Evolutionary conservation across 2,329 filamentous ascomycete species (phyloP).

Genomic region (Xylaria sp.): DNA sequence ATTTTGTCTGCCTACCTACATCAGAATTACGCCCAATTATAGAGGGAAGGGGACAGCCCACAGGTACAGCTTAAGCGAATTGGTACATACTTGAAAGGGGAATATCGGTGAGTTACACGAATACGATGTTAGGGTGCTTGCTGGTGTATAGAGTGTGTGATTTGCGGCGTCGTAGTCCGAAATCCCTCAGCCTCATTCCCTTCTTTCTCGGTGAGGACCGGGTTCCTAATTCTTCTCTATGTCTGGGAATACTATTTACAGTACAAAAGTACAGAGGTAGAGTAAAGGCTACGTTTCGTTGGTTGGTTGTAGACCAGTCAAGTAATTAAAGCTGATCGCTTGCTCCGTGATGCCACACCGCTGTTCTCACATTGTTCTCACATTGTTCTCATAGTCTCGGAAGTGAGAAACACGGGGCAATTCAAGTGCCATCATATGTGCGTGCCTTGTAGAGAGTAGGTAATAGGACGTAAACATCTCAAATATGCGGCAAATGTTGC

Average conservation of each 20-base stretch:
- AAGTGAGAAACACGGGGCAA: not conserved
- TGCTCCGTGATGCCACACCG: not conserved
- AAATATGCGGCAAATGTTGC: not conserved
- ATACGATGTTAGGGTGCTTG: not conserved
- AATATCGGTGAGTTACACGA: not conserved
- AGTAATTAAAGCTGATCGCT: not conserved
- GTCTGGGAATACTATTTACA: not conserved
- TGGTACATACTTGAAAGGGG: not conserved
- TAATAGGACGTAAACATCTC: not conserved
- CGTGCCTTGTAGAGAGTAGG: not conserved
- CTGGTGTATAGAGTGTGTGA: not conserved
- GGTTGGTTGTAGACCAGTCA: not conserved
- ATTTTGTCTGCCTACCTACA: not conserved
- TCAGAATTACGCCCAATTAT: not conserved
- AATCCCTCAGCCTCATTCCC: conserved; percentile 8
- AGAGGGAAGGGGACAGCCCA: not conserved
- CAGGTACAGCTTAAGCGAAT: not conserved
- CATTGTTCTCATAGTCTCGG: not conserved
- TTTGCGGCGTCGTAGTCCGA: not conserved
- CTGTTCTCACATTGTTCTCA: not conserved
- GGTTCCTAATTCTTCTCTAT: not conserved
- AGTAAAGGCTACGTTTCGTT: not conserved
- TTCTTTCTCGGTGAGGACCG: not conserved
- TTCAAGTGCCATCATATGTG: not conserved
- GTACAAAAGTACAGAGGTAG: not conserved